Percentiles rank a stretch among this genome's conserved stretches.
Evolutionary conservation across 1,139 yeast genomes (phyloP).

Genomic region (Nakaseomyces kungkrabaensis): DNA sequence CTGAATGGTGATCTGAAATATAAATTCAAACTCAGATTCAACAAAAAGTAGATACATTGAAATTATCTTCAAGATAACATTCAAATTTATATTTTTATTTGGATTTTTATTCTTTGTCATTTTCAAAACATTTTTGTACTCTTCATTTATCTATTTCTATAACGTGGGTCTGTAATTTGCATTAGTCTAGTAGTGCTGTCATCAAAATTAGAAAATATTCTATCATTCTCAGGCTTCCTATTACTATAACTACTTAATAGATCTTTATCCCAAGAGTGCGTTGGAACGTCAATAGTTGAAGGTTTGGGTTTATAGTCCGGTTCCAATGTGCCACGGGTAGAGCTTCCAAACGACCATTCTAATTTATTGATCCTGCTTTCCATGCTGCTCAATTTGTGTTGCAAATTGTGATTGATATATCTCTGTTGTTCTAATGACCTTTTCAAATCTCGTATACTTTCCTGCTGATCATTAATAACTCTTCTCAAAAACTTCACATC

Average conservation of each 20-base stretch:
- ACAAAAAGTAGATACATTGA: conserved; percentile 3
- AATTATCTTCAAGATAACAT: not conserved
- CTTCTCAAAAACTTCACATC: not conserved
- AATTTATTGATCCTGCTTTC: not conserved
- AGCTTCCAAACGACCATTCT: not conserved
- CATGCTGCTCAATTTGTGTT: not conserved
- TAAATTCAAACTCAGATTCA: conserved; percentile 36
- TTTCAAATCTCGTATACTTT: not conserved
- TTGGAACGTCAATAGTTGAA: not conserved
- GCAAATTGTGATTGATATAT: not conserved
- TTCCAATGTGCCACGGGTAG: not conserved
- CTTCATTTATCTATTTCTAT: not conserved
- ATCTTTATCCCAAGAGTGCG: not conserved
- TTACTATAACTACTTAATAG: not conserved
- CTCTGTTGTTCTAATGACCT: not conserved
- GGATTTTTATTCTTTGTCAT: too few relatives aligned
- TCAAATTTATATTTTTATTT: not conserved
- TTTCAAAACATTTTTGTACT: not conserved
- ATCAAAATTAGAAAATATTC: conserved; percentile 2
- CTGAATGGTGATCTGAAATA: conserved; percentile 33
- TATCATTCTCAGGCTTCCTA: not conserved
- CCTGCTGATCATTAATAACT: not conserved
- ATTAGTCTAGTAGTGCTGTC: conserved; percentile 21
- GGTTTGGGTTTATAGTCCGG: not conserved
- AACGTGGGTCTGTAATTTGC: conserved; percentile 2